Base-by-base conservation (phyloP, 2,329 filamentous ascomycete species). In the Sphaerulina musiva region DNA sequence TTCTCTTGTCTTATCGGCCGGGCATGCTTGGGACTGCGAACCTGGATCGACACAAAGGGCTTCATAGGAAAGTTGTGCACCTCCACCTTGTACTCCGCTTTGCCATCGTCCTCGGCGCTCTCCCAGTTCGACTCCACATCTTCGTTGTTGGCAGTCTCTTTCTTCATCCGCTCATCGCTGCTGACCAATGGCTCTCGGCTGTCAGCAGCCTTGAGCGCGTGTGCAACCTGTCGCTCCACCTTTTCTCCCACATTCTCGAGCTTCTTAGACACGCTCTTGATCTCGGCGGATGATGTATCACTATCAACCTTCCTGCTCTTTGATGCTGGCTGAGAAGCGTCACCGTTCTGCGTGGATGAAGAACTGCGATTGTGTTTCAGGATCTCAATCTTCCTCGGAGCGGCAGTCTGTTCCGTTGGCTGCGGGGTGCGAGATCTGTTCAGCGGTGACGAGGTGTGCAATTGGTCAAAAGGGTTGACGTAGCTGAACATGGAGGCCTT, bases 21-120 rank as follows among this genome's bases (percentile, higher is more conserved):
- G 72, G 57, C 78, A 72, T 60, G 80, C 75, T 68, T 82, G 77
- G 73, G 72, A 17, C 69, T 68, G 66, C 79, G 70, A 64, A 97
- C 81, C 10, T 82, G 84, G 67, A 98, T 93, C 17, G 91, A 87
- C 61, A 95, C 91, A 79, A 95, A 98, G 3, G 93, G 93, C 71
- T 87, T 89, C 85, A 98, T 89, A 12, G 93, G 93, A 70, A 98
- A 95, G 71, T 95, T 95, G 76, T 88, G 93, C 45, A 97, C 91
- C 68, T 64, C 62, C n/a, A 72, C 68, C 39, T 95, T 83, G 23
- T 42, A 79, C 55, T 84, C 83, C 62, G 86, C 83, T 69, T 89
- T 86, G 45, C 86, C 85, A 59, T 85, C 83, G 52, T 81, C 81
- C 64, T 91, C 89, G 3, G 86, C 88, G 60, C 85, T 95, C 75